These are phyloP conservation scores for Hymenoscyphus occultus DNA, from an alignment of 2,329 filamentous ascomycete species.

Conservation along the genomic window DNA sequence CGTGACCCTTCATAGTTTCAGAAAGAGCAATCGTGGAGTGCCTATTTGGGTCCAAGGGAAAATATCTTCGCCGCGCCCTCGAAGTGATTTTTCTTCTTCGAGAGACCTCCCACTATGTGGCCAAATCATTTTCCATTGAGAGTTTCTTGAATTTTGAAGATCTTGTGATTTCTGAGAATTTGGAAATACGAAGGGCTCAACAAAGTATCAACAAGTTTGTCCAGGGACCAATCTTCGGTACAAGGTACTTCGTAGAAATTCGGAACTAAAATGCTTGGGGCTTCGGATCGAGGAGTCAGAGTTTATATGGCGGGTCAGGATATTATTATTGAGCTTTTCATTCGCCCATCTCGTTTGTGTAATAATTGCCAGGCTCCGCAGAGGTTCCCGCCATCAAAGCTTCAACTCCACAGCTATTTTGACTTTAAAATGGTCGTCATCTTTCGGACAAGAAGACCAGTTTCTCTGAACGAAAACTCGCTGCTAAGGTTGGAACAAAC, in stretches of 20 bases:
- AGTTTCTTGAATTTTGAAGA: too few relatives aligned
- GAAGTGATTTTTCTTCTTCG: neutral
- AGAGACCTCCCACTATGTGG: neutral
- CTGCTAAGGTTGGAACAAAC: neutral
- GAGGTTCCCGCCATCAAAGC: conserved; percentile 2
- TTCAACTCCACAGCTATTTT: neutral
- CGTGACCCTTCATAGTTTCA: neutral
- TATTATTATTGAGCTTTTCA: neutral
- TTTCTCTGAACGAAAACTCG: neutral
- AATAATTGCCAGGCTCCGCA: neutral
- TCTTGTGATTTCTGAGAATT: too few relatives aligned
- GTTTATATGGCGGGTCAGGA: neutral
- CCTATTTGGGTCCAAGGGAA: neutral
- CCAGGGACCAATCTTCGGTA: neutral
- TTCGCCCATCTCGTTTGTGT: neutral
- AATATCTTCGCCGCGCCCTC: neutral
- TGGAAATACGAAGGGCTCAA: neutral
- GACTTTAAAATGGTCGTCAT: neutral
- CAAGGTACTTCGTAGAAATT: too few relatives aligned
- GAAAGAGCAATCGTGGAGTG: neutral
- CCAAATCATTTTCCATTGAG: neutral
- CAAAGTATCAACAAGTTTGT: neutral
- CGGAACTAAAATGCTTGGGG: neutral
- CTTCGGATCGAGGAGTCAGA: neutral
- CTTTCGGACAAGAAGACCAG: neutral